Conservation (phyloP, 2,329 filamentous ascomycete species). For the Neopestalotiopsis clavispora region DNA sequence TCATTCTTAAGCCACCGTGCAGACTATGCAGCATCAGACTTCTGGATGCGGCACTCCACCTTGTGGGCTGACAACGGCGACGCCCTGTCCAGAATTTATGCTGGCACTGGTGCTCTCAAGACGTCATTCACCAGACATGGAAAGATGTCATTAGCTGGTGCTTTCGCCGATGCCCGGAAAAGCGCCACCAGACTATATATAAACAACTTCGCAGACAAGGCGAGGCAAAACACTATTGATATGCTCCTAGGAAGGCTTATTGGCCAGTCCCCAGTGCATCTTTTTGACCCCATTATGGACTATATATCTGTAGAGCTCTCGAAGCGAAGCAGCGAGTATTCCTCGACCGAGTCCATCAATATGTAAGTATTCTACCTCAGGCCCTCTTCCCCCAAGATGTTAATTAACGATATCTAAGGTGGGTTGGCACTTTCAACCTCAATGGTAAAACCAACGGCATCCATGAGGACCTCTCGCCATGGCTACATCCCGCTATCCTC, state of each 20-base stretch:
- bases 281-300: conserved; percentile 95
- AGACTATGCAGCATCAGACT: conserved; percentile 74
- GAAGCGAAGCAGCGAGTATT: conserved; percentile 73
- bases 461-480: conserved; percentile 79
- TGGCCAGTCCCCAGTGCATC: conserved; percentile 79
- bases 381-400: background rate
- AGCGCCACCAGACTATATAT: conserved; percentile 93
- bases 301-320: conserved; percentile 79
- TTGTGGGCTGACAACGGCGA: conserved; percentile 98
- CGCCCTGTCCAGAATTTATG: conserved; percentile 91
- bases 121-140: conserved; percentile 92
- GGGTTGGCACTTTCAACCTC: conserved; percentile 89
- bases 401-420: conserved; percentile 35
- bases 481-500: conserved; percentile 73
- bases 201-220: conserved; percentile 96
- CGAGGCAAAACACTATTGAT: conserved; percentile 92
- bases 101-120: conserved; percentile 93
- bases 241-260: conserved; percentile 85
- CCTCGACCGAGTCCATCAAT: conserved; percentile 73
- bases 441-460: conserved; percentile 85
- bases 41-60: conserved; percentile 90
- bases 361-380: conserved; percentile 58
- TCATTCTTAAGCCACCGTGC: conserved; percentile 77
- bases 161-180: conserved; percentile 93
- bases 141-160: conserved; percentile 93